Evolutionary conservation across 176 grass and related monocot species (phyloP), one percentile per base, ranked within the genome.

Genomic region (Canna indica): DNA sequence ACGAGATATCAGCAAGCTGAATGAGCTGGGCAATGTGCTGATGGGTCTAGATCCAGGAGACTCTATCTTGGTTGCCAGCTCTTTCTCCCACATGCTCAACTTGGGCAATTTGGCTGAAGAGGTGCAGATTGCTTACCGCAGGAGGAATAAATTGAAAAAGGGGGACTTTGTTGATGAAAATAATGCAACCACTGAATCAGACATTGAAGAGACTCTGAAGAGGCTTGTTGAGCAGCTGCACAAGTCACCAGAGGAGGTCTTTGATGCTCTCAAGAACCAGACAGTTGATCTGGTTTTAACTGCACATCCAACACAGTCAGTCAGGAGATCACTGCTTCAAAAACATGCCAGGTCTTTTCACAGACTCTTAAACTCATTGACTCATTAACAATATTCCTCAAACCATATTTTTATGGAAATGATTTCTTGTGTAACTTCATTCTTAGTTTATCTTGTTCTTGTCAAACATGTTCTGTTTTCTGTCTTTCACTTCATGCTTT

Each of bases 31-130:
- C 46, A 82, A 82, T 42, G 82, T 85, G 64, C 75, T 99, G 48
- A 99, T 82, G 33, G 83, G 86, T 77, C 73, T 99, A 26, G 68
- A 74, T 14, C 86, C 90, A 0, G 86, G 82, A 0, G 90, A 90
- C 59, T 59, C 88, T 36, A 99, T 99, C 69, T 82, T 99, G 58
- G 78, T 99, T 22, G 83, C 94, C 17, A 82, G 90, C 47, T 99
- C 94, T 35, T 99, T 99, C 75, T 99, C 94, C 67, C 94, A 99
- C 80, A 99, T 99, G 94, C 94, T 99, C 77, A 99, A 99, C 75
- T 80, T 99, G 46, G 94, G 89, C 53, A 99, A 93, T 73, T 82
- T 99, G 59, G 94, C 94, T 9, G 94, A 99, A 84, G 94, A 93
- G 80, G 94, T 99, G 57, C 94, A 99, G 84, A 90, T 99, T 47